These are phyloP conservation scores for Populus nigra DNA, from an alignment of 345 rosid species.

Conservation along the genomic window DNA sequence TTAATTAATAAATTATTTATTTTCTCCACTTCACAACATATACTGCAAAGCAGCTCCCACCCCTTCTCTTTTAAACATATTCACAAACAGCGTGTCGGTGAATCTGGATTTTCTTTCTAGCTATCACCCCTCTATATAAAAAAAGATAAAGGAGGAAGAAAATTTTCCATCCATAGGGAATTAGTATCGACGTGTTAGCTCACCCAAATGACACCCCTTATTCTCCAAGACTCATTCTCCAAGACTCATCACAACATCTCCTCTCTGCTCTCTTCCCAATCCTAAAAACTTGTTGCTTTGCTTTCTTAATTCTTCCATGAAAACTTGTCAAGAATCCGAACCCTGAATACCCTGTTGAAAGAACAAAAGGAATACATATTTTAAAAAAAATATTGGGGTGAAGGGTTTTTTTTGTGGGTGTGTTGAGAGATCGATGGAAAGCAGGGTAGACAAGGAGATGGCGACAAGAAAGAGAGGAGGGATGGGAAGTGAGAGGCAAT, in stretches of 20 bases:
- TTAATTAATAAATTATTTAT: background rate
- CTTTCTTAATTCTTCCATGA: background rate
- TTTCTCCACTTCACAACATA: background rate
- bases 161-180: background rate
- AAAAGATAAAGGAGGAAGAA: too few relatives aligned
- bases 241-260: background rate
- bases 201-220: constrained; percentile 26
- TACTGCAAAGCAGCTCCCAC: background rate
- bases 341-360: background rate
- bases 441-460: constrained; percentile 10
- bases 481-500: constrained; percentile 45
- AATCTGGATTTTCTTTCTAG: constrained; percentile 38
- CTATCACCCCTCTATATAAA: too few relatives aligned
- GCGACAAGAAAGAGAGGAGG: constrained; percentile 36
- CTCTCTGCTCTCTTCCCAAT: constrained; percentile 8
- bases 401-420: background rate
- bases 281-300: background rate
- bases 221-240: background rate
- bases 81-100: constrained; percentile 73
- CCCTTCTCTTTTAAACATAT: constrained; percentile 5
- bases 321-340: too few relatives aligned
- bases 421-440: constrained; percentile 10
- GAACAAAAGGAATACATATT: too few relatives aligned
- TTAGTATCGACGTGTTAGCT: constrained; percentile 36
- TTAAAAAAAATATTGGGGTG: background rate